Base-by-base conservation (phyloP, 352 stramenopile species). In the Globisporangium cederbergense region DNA sequence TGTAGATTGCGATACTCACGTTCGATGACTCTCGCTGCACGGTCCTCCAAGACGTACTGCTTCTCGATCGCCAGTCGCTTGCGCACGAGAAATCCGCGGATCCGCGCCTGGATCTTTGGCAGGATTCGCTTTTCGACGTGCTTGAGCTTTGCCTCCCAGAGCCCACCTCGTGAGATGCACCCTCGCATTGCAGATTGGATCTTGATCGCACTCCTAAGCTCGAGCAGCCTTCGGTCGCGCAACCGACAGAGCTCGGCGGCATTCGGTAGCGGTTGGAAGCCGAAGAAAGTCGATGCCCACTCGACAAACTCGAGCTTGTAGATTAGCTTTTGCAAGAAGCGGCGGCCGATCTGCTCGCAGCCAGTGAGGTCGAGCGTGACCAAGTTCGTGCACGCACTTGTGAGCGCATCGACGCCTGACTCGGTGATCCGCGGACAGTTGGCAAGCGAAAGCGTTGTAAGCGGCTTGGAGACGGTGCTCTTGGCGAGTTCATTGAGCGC, bases 161-260 rank as follows among this genome's bases (percentile, higher is more conserved):
- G 73, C 9, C 90, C 90, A 14, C 86, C 85, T 22, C 87, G 76
- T 20, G 80, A 76, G 25, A 95, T 72, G 30, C 86, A 94, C 0
- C 89, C 83, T 18, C 90, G 83, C 68, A 96, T 94, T 4, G 88
- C 72, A 8, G 81, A 80, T 59, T 98, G 90, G 58, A 97, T 91
- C 60, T 78, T 74, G 43, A 91, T 70, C 0, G 82, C 79, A 45
- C 86, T 82, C 43, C 58, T 71, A 30, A 77, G 22, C 54, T 90
- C 60, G 0, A 83, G 63, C 6, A 81, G 47, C 4, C 73, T 72
- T 2, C 65, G 72, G 42, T 96, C 86, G 7, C 86, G 81, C 51
- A 90, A 69, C 2, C 64, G 65, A 38, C 82, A 89, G 14, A 97
- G 70, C 56, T 93, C 78, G 5, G 81, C 67, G 32, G 90, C 90